Base-by-base conservation (phyloP, 2,329 filamentous ascomycete species). In the Colletotrichum nymphaeae region DNA sequence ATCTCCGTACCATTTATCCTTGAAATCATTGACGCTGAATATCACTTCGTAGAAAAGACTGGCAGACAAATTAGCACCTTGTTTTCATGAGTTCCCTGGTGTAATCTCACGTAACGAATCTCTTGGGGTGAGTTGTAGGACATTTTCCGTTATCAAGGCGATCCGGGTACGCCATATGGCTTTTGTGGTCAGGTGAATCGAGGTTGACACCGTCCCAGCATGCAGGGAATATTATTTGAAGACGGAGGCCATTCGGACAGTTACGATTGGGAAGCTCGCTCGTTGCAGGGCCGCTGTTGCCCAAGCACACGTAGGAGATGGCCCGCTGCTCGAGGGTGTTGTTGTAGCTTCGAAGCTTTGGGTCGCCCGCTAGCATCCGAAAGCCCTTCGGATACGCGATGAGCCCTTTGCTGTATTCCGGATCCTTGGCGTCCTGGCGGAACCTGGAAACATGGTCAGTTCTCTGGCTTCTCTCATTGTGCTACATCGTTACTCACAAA, bases 351-450 rank as follows among this genome's bases (percentile, higher is more conserved):
- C 80, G 79, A 35, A 73, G 64, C 32, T 79, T 82, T 1, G 88
- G 84, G 76, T 91, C 85, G 42, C 92, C 92, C 5, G 91, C 89
- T 37, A 93, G 66, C 90, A 94, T 93, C 65, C 90, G 89, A 76
- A 93, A 91, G 65, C 87, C 89, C 22, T 85, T 80, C 0, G 91
- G 92, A 77, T 92, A 93, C 3, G 90, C 88, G 35, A 86, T 81
- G 6, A 91, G 83, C n/a, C 86, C 85, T 63, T 88, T 85, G 22
- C 83, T 79, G 74, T 84, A 81, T 53, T 80, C 78, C 6, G 80
- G 79, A 57, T 84, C 83, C 2, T 77, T 79, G 59, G 78, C 74
- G 74, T 85, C 83, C 53, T 81, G 78, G 68, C 88, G 81, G 76
- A 87, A 83, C 52, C 81, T 81, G 67, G 55, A 6, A 28, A 6